Evolutionary conservation across 495 filamentous ascomycete species (phyloP).

Genomic region (Penicillium tannophilum): DNA sequence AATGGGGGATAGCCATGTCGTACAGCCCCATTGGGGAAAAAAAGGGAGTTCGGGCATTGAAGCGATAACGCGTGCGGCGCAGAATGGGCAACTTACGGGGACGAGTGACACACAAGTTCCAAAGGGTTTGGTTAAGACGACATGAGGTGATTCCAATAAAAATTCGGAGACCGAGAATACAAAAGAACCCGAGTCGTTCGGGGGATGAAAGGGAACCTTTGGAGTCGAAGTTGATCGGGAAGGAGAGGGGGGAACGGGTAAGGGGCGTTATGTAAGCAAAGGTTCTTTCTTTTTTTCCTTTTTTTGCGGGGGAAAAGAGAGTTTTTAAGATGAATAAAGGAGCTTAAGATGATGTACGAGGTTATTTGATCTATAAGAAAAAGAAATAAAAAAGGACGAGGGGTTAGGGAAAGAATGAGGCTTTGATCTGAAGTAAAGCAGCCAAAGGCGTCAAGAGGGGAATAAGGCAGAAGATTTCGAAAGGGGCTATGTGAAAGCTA

Average conservation of each 20-base stretch:
- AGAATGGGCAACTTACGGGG: constrained; percentile 29
- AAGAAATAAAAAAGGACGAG: background rate
- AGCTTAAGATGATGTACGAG: background rate
- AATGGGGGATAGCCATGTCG: background rate
- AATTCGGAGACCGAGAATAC: constrained; percentile 12
- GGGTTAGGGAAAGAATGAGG: background rate
- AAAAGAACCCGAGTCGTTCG: constrained; percentile 22
- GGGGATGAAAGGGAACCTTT: constrained; percentile 21
- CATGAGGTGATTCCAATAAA: constrained; percentile 38
- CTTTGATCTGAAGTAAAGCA: background rate
- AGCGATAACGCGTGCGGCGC: constrained; percentile 3
- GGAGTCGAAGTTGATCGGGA: constrained; percentile 17
- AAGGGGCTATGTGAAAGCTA: constrained; percentile 22
- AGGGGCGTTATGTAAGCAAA: constrained; percentile 27
- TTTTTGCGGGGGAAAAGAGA: constrained; percentile 25
- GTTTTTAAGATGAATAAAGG: background rate
- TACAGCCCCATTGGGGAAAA: background rate
- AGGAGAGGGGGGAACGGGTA: constrained; percentile 16
- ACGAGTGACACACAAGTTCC: constrained; percentile 43
- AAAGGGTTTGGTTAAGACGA: constrained; percentile 39
- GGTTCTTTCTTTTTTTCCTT: constrained; percentile 9
- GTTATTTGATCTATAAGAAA: background rate
- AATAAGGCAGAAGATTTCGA: constrained; percentile 18
- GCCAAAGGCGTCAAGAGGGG: constrained; percentile 9
- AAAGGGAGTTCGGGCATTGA: background rate